Evolutionary conservation across 768 basidiomycete genomes (phyloP).

Genomic region (Rhodotorula paludigena): DNA sequence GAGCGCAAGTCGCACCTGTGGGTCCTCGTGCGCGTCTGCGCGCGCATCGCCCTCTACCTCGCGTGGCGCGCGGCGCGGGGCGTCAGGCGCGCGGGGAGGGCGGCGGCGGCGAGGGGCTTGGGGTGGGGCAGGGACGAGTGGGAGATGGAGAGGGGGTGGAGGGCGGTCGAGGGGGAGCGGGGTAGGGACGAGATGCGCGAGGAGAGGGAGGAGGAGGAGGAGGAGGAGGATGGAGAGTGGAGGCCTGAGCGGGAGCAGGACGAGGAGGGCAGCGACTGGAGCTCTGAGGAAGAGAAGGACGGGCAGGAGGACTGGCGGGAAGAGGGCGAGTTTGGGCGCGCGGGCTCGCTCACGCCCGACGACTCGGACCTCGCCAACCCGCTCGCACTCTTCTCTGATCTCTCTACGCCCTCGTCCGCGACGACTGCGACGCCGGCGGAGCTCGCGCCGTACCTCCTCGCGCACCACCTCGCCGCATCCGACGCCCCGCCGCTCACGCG

Average conservation of each 20-base stretch:
- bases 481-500: constrained; percentile 11
- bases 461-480: constrained; percentile 16
- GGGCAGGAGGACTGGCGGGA: background rate
- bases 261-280: background rate
- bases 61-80: background rate
- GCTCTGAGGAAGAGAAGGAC: background rate
- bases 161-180: background rate
- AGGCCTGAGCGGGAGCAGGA: background rate
- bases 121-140: constrained; percentile 10
- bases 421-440: background rate
- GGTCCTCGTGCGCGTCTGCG: background rate
- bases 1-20: constrained; percentile 1
- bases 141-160: background rate
- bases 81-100: background rate
- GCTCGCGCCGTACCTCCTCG: constrained; percentile 31
- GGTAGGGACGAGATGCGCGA: background rate
- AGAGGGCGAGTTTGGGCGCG: background rate
- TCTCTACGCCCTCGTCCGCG: background rate
- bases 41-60: constrained; percentile 1
- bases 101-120: background rate
- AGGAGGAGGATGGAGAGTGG: background rate
- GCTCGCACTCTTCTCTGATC: background rate
- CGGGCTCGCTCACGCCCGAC: background rate
- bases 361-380: constrained; percentile 1
- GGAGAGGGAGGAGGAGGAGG: background rate